Evolutionary conservation across 805 yeast genomes (phyloP), one percentile per base, ranked within the genome.

Genomic region (Brettanomyces anomalus): DNA sequence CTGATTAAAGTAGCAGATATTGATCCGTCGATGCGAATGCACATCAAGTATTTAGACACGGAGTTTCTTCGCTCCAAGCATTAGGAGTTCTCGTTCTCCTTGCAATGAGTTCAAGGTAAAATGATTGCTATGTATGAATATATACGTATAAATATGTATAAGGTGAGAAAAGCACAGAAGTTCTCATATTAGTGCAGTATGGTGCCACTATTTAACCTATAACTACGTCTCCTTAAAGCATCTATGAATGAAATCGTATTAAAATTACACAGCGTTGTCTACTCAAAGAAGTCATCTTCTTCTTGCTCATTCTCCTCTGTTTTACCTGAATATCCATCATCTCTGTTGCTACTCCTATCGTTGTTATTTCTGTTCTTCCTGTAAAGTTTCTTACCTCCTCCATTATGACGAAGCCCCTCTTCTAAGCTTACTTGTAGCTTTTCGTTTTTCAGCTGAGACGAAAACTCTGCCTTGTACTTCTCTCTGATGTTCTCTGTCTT

Each of bases 351-450:
- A 38, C 26, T 34, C 24, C 40, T 48, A 41, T 53, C 52, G 43
- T 49, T 40, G 42, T 43, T 36, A 46, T 43, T 37, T 36, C 36
- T 42, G 36, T 44, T 40, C 30, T 19, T 36, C 36, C 38, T 42
- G 19, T 45, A 19, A 33, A 44, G 30, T 40, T 46, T 45, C n/a
- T 40, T 40, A 39, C 36, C 42, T 33, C 40, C 39, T 33, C 48
- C 38, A 6, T 28, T 40, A 39, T 75, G 77, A 24, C 52, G 46
- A 42, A 75, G 46, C 1, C 67, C 71, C 36, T 72, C 76, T 10
- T 68, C 76, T 31, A 75, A 57, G 13, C 66, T 52, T 34, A 79
- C 68, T 4, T 81, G 81, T 33, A 86, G 62, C 10, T 69, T 67
- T 14, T 72, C 77, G 1, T 69, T 66, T 40, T 76, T 72, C 43